phyloP scores from a whole-genome alignment of 257 asterid genomes.

The Rhazya stricta region DNA sequence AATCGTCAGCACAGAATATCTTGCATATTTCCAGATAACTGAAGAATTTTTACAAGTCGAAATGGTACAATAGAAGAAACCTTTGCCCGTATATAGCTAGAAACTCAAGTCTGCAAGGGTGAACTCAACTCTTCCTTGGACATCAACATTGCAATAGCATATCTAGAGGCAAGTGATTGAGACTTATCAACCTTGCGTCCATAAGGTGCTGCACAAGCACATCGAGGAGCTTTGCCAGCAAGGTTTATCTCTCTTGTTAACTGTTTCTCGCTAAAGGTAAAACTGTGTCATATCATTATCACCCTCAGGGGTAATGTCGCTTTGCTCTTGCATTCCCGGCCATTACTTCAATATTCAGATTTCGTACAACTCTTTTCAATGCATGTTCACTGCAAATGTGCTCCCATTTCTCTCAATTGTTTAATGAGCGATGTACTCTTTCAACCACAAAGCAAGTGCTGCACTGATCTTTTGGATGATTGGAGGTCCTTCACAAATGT shows the following conservation, averaged over 20 bases:
- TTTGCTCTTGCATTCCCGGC: constrained; percentile 43
- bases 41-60: constrained; percentile 35
- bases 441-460: constrained; percentile 53
- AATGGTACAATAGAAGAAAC: constrained; percentile 42
- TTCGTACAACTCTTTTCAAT: constrained; percentile 35
- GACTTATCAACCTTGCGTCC: constrained; percentile 41
- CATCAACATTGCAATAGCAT: constrained; percentile 45
- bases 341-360: constrained; percentile 32
- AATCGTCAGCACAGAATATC: too few relatives aligned
- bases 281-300: constrained; percentile 5
- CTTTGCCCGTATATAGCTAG: constrained; percentile 52
- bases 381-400: constrained; percentile 33
- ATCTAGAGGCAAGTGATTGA: constrained; percentile 39
- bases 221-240: constrained; percentile 63
- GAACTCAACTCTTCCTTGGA: constrained; percentile 51
- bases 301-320: constrained; percentile 19
- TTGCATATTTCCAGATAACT: constrained; percentile 20
- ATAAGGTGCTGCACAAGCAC: constrained; percentile 72
- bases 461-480: constrained; percentile 59
- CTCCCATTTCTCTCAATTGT: constrained; percentile 38
- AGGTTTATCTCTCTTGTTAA: constrained; percentile 33
- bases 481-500: constrained; percentile 64
- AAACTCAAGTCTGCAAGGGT: constrained; percentile 48
- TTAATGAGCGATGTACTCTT: constrained; percentile 43
- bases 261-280: constrained; percentile 27